phyloP scores from a whole-genome alignment of 768 basidiomycete genomes.

The Pleurotus giganteus region DNA sequence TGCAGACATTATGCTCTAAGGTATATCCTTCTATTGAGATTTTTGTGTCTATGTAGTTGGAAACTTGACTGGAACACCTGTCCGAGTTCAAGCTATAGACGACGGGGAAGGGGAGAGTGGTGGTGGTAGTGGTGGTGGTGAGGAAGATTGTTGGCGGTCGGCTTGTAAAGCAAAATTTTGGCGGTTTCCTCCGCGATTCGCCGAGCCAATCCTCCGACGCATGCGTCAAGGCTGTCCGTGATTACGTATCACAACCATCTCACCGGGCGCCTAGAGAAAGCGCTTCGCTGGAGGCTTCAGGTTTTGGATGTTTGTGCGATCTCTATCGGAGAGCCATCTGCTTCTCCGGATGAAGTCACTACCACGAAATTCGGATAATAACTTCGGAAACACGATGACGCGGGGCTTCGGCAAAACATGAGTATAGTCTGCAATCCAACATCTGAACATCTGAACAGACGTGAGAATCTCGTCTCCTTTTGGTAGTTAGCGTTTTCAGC shows the following conservation, averaged over 20 bases:
- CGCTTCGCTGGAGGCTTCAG: no score
- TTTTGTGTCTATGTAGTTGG: conserved; percentile 13
- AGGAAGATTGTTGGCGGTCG: conserved; percentile 21
- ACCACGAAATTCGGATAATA: no score
- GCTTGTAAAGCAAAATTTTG: conserved; percentile 24
- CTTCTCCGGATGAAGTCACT: no score
- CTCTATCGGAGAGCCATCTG: no score
- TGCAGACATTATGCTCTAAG: conserved; percentile 42
- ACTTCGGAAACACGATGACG: no score
- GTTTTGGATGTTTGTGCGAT: no score
- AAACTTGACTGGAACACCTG: conserved; percentile 28
- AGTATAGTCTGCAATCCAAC: background rate
- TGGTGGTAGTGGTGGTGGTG: conserved; percentile 23
- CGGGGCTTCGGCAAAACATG: no score
- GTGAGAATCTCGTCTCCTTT: background rate
- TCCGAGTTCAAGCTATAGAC: conserved; percentile 23
- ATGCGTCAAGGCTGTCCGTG: conserved; percentile 14
- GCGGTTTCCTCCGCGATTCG: conserved; percentile 30
- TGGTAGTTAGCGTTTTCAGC: background rate
- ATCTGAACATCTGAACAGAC: background rate
- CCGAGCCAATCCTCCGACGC: conserved; percentile 35
- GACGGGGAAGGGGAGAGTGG: conserved; percentile 15
- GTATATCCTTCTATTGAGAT: conserved; percentile 28
- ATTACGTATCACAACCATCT: background rate
- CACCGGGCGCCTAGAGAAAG: background rate